Percentiles rank a stretch among this genome's conserved stretches.
phyloP scores from a whole-genome alignment of 208 protist species.

The Vickermania ingenoplastis region DNA sequence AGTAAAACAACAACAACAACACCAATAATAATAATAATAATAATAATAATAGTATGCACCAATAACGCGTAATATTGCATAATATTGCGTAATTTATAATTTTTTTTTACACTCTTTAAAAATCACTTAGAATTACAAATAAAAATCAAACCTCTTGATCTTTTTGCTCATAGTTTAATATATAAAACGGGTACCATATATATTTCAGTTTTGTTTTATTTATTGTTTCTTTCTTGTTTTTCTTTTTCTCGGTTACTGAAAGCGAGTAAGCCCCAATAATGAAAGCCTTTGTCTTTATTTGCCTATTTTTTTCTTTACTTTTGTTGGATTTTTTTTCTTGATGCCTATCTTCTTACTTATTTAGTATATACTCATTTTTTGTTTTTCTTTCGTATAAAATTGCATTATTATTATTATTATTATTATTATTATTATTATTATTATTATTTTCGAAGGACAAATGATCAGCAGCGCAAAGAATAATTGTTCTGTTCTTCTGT shows the following conservation, averaged over 20 bases:
- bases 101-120: too few relatives aligned
- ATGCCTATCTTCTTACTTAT: constrained; percentile 9
- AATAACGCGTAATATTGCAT: too few relatives aligned
- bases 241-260: neutral
- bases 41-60: too few relatives aligned
- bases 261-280: neutral
- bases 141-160: too few relatives aligned
- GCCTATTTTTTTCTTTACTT: neutral
- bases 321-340: constrained; percentile 1
- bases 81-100: too few relatives aligned
- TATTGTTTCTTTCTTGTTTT: neutral
- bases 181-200: too few relatives aligned
- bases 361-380: neutral
- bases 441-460: neutral
- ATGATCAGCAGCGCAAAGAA: neutral
- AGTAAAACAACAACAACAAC: too few relatives aligned
- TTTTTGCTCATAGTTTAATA: too few relatives aligned
- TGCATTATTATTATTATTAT: neutral
- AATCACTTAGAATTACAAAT: too few relatives aligned
- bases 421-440: neutral
- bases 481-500: neutral
- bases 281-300: neutral
- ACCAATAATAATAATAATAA: too few relatives aligned
- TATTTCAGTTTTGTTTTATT: constrained; percentile 1
- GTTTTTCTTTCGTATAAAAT: neutral